Percentiles rank a stretch among this genome's conserved stretches.
Evolutionary conservation across 805 yeast species (phyloP).

Genomic region (Teunomyces cretensis): DNA sequence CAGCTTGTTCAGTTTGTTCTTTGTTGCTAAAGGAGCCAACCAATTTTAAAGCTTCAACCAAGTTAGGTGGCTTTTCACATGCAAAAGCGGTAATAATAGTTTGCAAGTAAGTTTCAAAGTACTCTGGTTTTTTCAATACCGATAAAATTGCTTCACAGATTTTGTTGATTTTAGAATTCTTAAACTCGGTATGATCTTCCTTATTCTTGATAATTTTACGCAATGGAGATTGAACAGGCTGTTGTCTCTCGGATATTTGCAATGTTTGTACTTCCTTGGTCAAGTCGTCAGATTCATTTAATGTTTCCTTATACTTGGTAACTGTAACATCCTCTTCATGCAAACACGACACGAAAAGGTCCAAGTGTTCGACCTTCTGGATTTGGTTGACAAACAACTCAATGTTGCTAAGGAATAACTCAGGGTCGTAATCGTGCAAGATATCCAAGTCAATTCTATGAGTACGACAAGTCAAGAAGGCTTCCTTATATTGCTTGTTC

Average conservation of each 20-base stretch:
- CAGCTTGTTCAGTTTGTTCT: constrained; percentile 52
- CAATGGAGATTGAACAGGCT: constrained; percentile 19
- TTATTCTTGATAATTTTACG: constrained; percentile 41
- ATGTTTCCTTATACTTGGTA: constrained; percentile 81
- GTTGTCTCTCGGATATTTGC: constrained; percentile 16
- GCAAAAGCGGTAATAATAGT: constrained; percentile 89
- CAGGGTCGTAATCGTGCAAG: constrained; percentile 83
- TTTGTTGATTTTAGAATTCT: constrained; percentile 62
- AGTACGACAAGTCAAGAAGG: constrained; percentile 80
- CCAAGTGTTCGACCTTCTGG: constrained; percentile 71
- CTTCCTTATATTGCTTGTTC: constrained; percentile 58
- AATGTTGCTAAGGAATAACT: constrained; percentile 59
- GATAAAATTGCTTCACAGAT: constrained; percentile 71
- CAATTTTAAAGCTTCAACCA: constrained; percentile 67
- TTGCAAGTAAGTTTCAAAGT: constrained; percentile 62
- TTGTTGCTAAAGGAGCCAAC: constrained; percentile 53
- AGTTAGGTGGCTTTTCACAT: constrained; percentile 84
- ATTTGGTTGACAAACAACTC: constrained; percentile 70
- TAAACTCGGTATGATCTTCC: constrained; percentile 35
- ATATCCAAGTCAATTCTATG: constrained; percentile 92
- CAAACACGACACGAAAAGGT: constrained; percentile 81
- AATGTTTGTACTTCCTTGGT: constrained; percentile 8
- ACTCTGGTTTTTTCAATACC: constrained; percentile 52
- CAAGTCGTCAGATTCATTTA: constrained; percentile 16
- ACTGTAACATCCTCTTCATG: constrained; percentile 81